Evolutionary conservation across 257 asterid genomes (phyloP), one percentile per base, ranked within the genome.

Genomic region (Solanum bulbocastanum): DNA sequence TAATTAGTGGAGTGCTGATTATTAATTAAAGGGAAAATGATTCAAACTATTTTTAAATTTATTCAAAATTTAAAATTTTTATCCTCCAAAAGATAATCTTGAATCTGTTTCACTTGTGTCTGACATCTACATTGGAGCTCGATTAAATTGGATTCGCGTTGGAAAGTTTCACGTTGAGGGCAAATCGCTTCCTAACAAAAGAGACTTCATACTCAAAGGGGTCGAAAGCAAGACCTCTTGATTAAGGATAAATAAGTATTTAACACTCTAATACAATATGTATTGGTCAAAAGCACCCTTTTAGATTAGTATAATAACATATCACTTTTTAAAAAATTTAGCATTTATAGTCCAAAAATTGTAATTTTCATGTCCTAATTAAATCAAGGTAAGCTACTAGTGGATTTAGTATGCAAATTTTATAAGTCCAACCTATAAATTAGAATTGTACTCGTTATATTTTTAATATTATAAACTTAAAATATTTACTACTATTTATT

Each of bases 81-180:
- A 8, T 52, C 25, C 66, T 8, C 25, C 27, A 20, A 58, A 58
- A 20, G 10, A 58, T 20, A 20, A 58, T 58, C 1, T 58, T 20
- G 5, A 22, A 2, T 58, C 3, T 22, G 5, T 9, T 58, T 23
- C 13, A 22, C 5, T 58, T 58, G 1, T 49, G 22, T 11, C 5
- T 42, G 5, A 0, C 10, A 42, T 42, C 10, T 42, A 42, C 49
- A 42, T 42, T 42, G 15, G 2, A 11, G 2, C 8, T 15, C 22
- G 22, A 5, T 49, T 49, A 49, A 49, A 49, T 49, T 49, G 3
- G 15, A 14, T 15, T 49, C 5, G 20, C 20, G 0, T 49, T 49
- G 0, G 0, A 49, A 49, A 2, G 3, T 15, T 5, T 49, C 3
- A 49, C 5, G 1, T 14, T 16, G 3, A 3, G 0, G 0, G 3